These are phyloP conservation scores for Kodamaea arcana DNA, from an alignment of 1,139 yeast genomes.

Conservation along the genomic window DNA sequence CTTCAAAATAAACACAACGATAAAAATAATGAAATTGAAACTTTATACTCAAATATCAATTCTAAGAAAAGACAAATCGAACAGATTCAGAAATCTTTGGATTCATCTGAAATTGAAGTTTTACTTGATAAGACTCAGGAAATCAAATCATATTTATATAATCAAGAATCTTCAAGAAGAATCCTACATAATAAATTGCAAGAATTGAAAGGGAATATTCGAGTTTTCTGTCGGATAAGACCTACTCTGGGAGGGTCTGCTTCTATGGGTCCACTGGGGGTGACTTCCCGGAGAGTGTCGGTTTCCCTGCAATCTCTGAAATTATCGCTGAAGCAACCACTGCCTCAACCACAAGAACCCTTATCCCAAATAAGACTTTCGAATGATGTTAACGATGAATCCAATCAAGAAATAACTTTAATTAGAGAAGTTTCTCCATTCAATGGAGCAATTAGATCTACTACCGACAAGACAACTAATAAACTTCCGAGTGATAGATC, in stretches of 20 bases:
- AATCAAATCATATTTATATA: conserved; percentile 22
- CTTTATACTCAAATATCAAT: conserved; percentile 12
- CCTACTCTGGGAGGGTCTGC: too few species aligned
- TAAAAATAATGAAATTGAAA: conserved; percentile 21
- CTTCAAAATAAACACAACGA: conserved; percentile 12
- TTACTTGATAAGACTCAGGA: conserved; percentile 11
- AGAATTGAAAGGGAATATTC: conserved; percentile 84
- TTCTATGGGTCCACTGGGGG: too few species aligned
- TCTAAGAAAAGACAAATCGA: conserved; percentile 11
- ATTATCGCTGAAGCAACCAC: too few species aligned
- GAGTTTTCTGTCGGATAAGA: conserved; percentile 85
- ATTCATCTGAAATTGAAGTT: conserved; percentile 5
- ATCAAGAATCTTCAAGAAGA: conserved; percentile 46
- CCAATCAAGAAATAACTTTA: conserved; percentile 44
- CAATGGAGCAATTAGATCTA: too few species aligned
- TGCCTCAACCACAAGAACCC: too few species aligned
- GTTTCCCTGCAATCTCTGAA: too few species aligned
- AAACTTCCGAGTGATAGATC: too few species aligned
- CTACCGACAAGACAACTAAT: conserved; percentile 11
- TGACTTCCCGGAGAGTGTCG: too few species aligned
- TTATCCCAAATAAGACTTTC: conserved; percentile 43
- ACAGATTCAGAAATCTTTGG: conserved; percentile 5
- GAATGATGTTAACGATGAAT: conserved; percentile 44
- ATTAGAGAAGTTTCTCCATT: conserved; percentile 17
- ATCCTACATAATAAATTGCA: conserved; percentile 70